These are phyloP conservation scores for Suillus lakei DNA, from an alignment of 768 basidiomycete species.

Conservation along the genomic window DNA sequence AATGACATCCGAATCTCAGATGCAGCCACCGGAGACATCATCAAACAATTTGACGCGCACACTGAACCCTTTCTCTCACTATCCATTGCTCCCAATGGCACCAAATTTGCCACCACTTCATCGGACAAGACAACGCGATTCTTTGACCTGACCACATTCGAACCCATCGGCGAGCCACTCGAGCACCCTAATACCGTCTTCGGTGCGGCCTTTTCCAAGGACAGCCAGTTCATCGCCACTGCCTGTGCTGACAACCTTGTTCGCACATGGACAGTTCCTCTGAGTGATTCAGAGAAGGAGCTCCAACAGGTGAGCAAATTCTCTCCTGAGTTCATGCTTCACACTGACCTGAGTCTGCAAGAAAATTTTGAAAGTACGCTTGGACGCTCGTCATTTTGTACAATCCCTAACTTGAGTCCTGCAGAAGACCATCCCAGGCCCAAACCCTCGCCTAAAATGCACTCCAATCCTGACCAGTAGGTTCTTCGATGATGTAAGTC, in stretches of 20 bases:
- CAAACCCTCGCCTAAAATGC: not conserved
- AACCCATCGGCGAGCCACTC: not conserved
- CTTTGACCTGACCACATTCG: not conserved
- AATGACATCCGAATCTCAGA: not conserved
- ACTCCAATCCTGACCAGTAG: not conserved
- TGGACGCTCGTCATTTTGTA: not conserved
- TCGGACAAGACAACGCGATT: not conserved
- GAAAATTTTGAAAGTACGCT: not conserved
- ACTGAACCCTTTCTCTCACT: not conserved
- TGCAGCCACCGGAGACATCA: not conserved
- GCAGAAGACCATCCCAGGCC: not conserved
- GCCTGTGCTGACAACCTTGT: accelerated
- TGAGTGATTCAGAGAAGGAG: not conserved
- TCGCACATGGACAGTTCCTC: not conserved
- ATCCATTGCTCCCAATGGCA: not conserved
- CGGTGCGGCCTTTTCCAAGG: not conserved
- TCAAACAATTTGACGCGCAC: not conserved
- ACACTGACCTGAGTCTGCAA: not conserved
- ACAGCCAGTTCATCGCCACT: not conserved
- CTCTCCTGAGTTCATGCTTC: not conserved
- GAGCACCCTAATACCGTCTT: not conserved
- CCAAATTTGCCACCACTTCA: not conserved
- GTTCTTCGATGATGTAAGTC: not conserved
- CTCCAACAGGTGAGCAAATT: not conserved
- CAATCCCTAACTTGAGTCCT: not conserved